Base-by-base conservation (phyloP, 2,329 filamentous ascomycete species). In the Plenodomus biglobosus region DNA sequence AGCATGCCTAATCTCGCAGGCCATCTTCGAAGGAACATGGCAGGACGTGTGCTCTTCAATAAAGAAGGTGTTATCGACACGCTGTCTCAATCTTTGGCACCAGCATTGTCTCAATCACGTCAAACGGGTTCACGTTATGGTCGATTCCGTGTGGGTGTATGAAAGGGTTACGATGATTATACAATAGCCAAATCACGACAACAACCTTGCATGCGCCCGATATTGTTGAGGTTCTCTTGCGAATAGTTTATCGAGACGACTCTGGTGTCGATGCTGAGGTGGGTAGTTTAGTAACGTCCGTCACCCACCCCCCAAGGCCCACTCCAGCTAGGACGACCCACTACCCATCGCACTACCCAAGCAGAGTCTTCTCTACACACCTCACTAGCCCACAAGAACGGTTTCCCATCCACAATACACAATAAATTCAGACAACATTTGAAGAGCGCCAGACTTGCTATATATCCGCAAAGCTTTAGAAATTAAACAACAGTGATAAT, bases 41-140 rank as follows among this genome's bases (percentile, higher is more conserved):
- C 72, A 22, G 77, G 77, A 21, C 78, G 78, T 2, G 56, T 76
- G 0, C 81, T 80, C 53, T 76, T 79, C 51, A 81, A 82, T 37
- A 76, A 79, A n/a, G 38, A 78, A 81, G 61, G 75, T 80, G 24
- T 47, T 82, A 38, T 78, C 43, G 62, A 54, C 39, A 52, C 48
- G 4, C 52, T 55, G 19, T 39, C 43, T 15, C 50, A 52, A 46
- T 46, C 50, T 40, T 46, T 46, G 22, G 50, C 50, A n/a, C 24
- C 46, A 16, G 50, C 50, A n/a, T 52, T 77, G 72, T 71, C 11
- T 32, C 3, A 11, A 8, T 3, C 15, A n/a, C n/a, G n/a, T n/a
- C n/a, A n/a, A n/a, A n/a, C n/a, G n/a, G n/a, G n/a, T n/a, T n/a
- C n/a, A n/a, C n/a, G n/a, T n/a, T n/a, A n/a, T n/a, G n/a, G n/a